Conservation (phyloP, 129 eudicot genomes). For the Flaveria robusta region DNA sequence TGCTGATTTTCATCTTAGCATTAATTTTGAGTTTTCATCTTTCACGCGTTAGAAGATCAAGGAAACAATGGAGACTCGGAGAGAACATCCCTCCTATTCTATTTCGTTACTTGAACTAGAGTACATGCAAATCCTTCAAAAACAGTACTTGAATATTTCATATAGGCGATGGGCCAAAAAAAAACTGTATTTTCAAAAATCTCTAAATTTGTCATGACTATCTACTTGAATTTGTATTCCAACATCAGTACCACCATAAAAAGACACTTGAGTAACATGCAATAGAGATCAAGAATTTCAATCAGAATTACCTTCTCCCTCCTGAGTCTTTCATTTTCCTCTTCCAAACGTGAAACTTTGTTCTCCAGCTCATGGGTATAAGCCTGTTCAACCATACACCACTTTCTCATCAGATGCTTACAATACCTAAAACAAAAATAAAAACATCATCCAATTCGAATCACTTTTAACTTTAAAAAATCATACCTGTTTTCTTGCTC, state of each 20-base stretch:
- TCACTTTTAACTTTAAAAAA: slow-evolving; percentile 7
- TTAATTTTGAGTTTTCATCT: neutral
- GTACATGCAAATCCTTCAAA: neutral
- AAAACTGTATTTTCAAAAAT: neutral
- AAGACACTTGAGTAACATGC: neutral
- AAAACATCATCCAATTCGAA: neutral
- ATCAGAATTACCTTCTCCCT: slow-evolving; percentile 57
- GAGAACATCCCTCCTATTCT: neutral
- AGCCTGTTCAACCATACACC: slow-evolving; percentile 56
- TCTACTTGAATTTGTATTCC: neutral
- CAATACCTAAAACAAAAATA: neutral
- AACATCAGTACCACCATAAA: slow-evolving; percentile 7
- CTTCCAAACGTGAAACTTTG: slow-evolving; percentile 87
- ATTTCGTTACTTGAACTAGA: neutral
- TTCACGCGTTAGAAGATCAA: neutral
- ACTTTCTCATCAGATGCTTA: slow-evolving; percentile 14
- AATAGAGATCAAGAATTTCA: slow-evolving; percentile 10
- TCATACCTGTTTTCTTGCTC: slow-evolving; percentile 57
- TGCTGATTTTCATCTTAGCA: neutral
- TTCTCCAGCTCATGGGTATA: slow-evolving; percentile 94
- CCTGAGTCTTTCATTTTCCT: slow-evolving; percentile 86
- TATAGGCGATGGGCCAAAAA: neutral
- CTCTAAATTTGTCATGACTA: neutral
- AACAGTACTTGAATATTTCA: slow-evolving; percentile 1
- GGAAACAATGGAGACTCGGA: neutral